Base-by-base conservation (phyloP, 176 grass and related monocot species). In the Coix lacrymajobi region DNA sequence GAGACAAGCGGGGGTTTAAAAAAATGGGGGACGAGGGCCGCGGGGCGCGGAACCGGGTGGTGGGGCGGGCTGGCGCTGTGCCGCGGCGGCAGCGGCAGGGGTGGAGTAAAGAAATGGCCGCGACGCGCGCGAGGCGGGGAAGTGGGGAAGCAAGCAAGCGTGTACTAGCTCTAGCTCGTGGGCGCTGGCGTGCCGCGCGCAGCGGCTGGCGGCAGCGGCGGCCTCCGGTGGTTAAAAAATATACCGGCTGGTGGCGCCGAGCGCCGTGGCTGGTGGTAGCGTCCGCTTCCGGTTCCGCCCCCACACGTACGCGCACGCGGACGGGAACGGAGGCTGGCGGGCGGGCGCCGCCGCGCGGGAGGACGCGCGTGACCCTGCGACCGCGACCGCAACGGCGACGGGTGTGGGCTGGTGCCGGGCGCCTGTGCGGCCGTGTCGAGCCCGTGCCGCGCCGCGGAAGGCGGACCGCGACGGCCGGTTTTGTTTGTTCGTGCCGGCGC, bases 1-100 rank as follows among this genome's bases (percentile, higher is more conserved):
- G 75, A 79, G 88, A 87, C 79, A 86, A 62, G 38, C 29, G 24
- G 84, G 84, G 68, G 54, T n/a, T 82, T 82, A 67, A 73, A 86
- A 82, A 82, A 78, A 76, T 41, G 36, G 73, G 26, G 4, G 48
- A 13, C 56, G 37, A n/a, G 48, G 40, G 40, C 62, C 62, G 72
- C 49, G 79, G 40, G 7, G 49, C 37, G 62, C 79, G 28, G 34
- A 11, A 69, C 36, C 66, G 72, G 71, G 79, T 78, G 64, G 86
- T 72, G 74, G 80, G 74, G 57, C 56, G 49, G 51, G 20, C 7
- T 45, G 71, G 73, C 33, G 66, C 30, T 66, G 74, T 62, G 75
- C 75, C 67, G 61, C 81, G 17, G 69, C 81, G 60, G 82, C 80
- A 16, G 82, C 30, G 34, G 77, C 52, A 73, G 81, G 19, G 61